These are phyloP conservation scores for Penicillium cinerascens DNA, from an alignment of 495 filamentous ascomycete genomes.

Conservation along the genomic window DNA sequence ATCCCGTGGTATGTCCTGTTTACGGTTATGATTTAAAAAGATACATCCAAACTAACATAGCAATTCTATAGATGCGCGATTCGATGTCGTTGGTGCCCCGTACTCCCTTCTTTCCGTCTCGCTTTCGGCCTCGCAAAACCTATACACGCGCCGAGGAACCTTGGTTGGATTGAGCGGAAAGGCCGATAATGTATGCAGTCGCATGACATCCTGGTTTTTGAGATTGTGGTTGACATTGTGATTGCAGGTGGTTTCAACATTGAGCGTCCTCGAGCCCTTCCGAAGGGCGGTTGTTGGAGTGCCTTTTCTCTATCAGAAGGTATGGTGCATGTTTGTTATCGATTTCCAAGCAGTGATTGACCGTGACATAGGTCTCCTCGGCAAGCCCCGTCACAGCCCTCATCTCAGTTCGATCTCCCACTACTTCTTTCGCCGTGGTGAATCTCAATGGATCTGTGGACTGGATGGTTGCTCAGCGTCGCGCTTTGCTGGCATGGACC, in stretches of 20 bases:
- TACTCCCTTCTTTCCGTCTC: constrained; percentile 91
- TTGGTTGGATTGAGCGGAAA: constrained; percentile 87
- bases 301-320: constrained; percentile 90
- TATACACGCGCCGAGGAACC: constrained; percentile 88
- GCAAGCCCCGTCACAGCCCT: constrained; percentile 81
- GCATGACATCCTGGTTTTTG: background rate
- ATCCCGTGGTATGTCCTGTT: constrained; percentile 34
- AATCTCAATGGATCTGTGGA: constrained; percentile 92
- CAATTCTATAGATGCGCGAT: constrained; percentile 69
- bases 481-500: constrained; percentile 92
- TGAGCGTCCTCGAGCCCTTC: constrained; percentile 83
- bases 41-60: background rate
- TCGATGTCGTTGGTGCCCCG: constrained; percentile 85
- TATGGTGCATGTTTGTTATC: constrained; percentile 16
- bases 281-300: constrained; percentile 72
- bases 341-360: constrained; percentile 2
- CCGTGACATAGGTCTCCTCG: constrained; percentile 59
- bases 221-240: constrained; percentile 5
- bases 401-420: constrained; percentile 78
- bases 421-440: constrained; percentile 79
- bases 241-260: constrained; percentile 69
- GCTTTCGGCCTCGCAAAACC: constrained; percentile 84
- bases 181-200: constrained; percentile 70
- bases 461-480: constrained; percentile 86
- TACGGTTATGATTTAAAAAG: background rate